Conservation (phyloP, 2,329 filamentous ascomycete species). For the Dactylonectria macrodidyma region DNA sequence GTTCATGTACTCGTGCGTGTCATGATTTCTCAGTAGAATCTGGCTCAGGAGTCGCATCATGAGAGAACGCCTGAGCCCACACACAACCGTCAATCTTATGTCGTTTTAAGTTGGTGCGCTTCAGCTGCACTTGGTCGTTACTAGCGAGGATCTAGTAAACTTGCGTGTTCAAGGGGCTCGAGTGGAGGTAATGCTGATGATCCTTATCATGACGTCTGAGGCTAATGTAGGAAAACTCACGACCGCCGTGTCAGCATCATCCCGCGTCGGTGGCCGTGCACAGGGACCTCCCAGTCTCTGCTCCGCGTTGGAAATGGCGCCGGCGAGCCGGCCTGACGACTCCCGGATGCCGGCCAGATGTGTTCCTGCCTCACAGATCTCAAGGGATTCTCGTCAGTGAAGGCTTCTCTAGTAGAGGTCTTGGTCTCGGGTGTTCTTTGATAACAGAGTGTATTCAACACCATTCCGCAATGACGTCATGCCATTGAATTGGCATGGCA, state of each 20-base stretch:
- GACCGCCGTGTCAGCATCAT: not conserved
- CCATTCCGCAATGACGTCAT: not conserved
- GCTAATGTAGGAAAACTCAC: not conserved
- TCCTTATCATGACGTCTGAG: not conserved
- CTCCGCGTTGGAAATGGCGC: not conserved
- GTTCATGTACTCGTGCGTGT: constrained; percentile 7
- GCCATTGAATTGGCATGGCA: not conserved
- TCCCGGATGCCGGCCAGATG: not conserved
- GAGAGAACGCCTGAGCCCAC: constrained; percentile 41
- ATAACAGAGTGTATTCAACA: not conserved
- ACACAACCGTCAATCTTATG: constrained; percentile 40
- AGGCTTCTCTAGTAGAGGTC: not conserved
- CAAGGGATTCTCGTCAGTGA: not conserved
- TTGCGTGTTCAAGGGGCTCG: constrained; percentile 20
- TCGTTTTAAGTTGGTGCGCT: constrained; percentile 16
- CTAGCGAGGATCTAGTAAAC: constrained; percentile 23
- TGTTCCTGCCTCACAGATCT: not conserved
- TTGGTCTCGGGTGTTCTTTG: not conserved
- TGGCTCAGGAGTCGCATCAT: constrained; percentile 9
- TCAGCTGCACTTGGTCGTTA: constrained; percentile 22
- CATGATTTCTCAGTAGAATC: constrained; percentile 3
- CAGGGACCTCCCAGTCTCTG: not conserved
- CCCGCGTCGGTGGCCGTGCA: not conserved
- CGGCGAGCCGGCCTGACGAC: not conserved
- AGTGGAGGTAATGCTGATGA: not conserved